Conservation (phyloP, 163 green algal species). For the Scenedesmus sp. region DNA sequence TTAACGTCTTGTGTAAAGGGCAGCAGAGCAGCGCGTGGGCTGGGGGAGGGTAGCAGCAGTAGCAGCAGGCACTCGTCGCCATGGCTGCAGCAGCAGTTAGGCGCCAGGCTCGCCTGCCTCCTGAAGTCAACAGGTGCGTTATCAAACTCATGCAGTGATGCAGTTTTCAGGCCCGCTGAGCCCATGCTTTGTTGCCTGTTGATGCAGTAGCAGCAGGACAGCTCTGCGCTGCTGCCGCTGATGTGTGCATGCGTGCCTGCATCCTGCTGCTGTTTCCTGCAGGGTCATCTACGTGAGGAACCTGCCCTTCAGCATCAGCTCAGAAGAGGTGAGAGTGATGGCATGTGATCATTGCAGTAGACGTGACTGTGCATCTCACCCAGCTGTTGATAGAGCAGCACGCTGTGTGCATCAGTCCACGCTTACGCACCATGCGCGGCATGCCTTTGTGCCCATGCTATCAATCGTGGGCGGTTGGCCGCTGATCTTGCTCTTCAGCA, state of each 20-base stretch:
- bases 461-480: too few relatives aligned
- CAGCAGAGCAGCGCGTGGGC: not conserved
- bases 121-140: conserved; percentile 88
- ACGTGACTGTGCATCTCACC: too few relatives aligned
- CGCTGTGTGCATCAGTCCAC: too few relatives aligned
- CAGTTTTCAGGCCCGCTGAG: not conserved
- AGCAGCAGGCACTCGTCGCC: conserved; percentile 5
- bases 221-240: not conserved
- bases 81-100: conserved; percentile 68
- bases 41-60: not conserved
- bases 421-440: too few relatives aligned
- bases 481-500: not conserved
- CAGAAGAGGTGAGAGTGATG: conserved; percentile 86
- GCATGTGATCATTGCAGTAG: conserved; percentile 62
- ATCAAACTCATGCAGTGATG: not conserved
- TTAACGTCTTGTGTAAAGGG: not conserved
- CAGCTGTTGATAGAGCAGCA: too few relatives aligned
- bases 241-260: not conserved
- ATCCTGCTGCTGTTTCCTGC: conserved; percentile 39
- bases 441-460: too few relatives aligned
- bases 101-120: conserved; percentile 79
- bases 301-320: conserved; percentile 97
- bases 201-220: not conserved
- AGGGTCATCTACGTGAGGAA: conserved; percentile 94
- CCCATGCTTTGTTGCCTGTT: not conserved